Evolutionary conservation across 495 filamentous ascomycete genomes (phyloP).

Genomic region (Daldinia vernicosa): DNA sequence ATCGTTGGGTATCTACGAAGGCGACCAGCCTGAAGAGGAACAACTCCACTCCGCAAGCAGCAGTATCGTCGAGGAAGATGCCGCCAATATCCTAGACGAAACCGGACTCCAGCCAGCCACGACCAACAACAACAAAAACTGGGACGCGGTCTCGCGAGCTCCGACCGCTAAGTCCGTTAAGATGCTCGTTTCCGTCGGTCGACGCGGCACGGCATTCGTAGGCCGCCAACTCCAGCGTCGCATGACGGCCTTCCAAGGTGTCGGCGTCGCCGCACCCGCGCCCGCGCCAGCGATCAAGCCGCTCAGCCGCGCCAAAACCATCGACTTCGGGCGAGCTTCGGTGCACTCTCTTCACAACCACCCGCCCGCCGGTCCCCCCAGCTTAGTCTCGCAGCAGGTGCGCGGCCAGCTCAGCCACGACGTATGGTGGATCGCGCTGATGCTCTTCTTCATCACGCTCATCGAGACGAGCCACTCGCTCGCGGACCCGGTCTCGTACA

Average conservation of each 20-base stretch:
- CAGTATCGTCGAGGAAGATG: conserved; percentile 36
- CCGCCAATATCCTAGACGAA: conserved; percentile 17
- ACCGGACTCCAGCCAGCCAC: conserved; percentile 26
- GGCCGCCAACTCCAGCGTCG: conserved; percentile 40
- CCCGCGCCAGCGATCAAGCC: conserved; percentile 19
- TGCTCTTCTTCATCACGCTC: conserved; percentile 74
- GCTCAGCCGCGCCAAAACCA: conserved; percentile 32
- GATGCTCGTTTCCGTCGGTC: conserved; percentile 37
- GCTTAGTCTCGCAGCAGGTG: conserved; percentile 69
- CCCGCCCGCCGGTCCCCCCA: conserved; percentile 24
- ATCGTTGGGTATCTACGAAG: conserved; percentile 65
- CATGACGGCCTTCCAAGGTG: conserved; percentile 42
- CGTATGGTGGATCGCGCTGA: conserved; percentile 82
- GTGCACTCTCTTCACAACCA: conserved; percentile 41
- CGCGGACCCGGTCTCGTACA: conserved; percentile 70
- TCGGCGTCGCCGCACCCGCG: conserved; percentile 33
- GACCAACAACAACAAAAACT: conserved; percentile 21
- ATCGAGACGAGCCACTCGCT: conserved; percentile 74
- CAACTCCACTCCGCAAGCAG: conserved; percentile 41
- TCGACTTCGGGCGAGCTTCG: conserved; percentile 38
- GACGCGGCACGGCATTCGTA: conserved; percentile 43
- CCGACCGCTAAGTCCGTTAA: conserved; percentile 33
- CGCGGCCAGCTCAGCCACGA: conserved; percentile 86
- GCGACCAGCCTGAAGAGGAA: conserved; percentile 52
- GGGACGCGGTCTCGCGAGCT: conserved; percentile 30